Evolutionary conservation across 2,329 filamentous ascomycete genomes (phyloP).

Genomic region (Neoscytalidium dimidiatum): DNA sequence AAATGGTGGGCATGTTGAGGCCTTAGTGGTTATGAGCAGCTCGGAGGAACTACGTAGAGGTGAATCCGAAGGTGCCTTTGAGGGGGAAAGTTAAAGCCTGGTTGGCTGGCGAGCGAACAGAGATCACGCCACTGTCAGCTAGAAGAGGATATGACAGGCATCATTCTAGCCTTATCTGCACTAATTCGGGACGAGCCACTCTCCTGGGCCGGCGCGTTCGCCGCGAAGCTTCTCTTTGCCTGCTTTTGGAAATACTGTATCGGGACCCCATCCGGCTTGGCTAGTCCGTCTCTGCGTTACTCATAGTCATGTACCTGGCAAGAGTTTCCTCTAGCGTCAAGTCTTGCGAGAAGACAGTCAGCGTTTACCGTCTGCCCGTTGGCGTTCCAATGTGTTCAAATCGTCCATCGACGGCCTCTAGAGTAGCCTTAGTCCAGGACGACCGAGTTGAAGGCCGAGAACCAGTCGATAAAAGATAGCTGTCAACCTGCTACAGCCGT

Average conservation of each 20-base stretch:
- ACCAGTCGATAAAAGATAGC: too few relatives aligned
- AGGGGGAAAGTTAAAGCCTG: background rate
- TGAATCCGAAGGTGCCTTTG: background rate
- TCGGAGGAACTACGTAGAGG: background rate
- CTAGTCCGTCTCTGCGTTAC: too few relatives aligned
- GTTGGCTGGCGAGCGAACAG: background rate
- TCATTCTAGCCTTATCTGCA: background rate
- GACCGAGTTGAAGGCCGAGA: too few relatives aligned
- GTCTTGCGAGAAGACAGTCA: too few relatives aligned
- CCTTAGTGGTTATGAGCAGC: background rate
- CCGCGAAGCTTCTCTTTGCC: background rate
- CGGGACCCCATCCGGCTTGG: too few relatives aligned
- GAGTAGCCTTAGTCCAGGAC: too few relatives aligned
- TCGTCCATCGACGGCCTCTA: too few relatives aligned
- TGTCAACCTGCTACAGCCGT: background rate
- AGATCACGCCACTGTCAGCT: background rate
- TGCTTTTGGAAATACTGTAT: too few relatives aligned
- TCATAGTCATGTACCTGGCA: too few relatives aligned
- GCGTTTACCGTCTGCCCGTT: too few relatives aligned
- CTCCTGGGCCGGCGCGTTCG: background rate
- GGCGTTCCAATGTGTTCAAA: too few relatives aligned
- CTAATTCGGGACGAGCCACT: background rate
- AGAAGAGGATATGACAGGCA: background rate
- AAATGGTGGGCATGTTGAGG: background rate
- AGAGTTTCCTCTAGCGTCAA: too few relatives aligned